Percentiles rank a stretch among this genome's conserved stretches.
Conservation (phyloP, 306 rosid species). For the Begonia loranthoides region DNA sequence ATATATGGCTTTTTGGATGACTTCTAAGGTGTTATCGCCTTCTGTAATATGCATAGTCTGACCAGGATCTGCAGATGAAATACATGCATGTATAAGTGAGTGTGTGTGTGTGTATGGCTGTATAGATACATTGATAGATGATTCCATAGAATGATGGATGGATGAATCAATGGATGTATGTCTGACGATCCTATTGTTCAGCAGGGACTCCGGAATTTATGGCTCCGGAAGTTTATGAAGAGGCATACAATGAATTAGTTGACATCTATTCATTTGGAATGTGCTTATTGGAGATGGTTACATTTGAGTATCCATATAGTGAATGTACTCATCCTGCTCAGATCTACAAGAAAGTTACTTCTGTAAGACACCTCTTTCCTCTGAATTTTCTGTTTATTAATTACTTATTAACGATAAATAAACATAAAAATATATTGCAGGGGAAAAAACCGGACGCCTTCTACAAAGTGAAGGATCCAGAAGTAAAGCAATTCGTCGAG, state of each 20-base stretch:
- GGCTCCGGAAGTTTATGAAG: constrained; percentile 97
- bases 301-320: constrained; percentile 91
- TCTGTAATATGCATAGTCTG: too few species aligned
- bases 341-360: constrained; percentile 89
- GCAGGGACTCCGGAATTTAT: constrained; percentile 95
- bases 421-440: constrained; percentile 13
- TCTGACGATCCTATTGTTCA: too few species aligned
- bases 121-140: too few species aligned
- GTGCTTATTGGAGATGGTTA: constrained; percentile 92
- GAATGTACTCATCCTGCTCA: constrained; percentile 94
- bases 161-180: too few species aligned
- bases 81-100: too few species aligned
- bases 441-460: constrained; percentile 86
- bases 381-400: not conserved
- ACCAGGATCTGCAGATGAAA: too few species aligned
- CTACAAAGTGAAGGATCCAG: constrained; percentile 73
- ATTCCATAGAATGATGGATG: too few species aligned
- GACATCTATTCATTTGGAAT: constrained; percentile 95
- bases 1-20: not conserved
- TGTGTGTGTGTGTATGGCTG: too few species aligned
- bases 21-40: too few species aligned
- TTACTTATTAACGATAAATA: too few species aligned
- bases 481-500: constrained; percentile 69
- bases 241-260: constrained; percentile 82
- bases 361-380: constrained; percentile 53